Evolutionary conservation across 2,329 filamentous ascomycete species (phyloP).

Genomic region (Diaporthe humulicola): DNA sequence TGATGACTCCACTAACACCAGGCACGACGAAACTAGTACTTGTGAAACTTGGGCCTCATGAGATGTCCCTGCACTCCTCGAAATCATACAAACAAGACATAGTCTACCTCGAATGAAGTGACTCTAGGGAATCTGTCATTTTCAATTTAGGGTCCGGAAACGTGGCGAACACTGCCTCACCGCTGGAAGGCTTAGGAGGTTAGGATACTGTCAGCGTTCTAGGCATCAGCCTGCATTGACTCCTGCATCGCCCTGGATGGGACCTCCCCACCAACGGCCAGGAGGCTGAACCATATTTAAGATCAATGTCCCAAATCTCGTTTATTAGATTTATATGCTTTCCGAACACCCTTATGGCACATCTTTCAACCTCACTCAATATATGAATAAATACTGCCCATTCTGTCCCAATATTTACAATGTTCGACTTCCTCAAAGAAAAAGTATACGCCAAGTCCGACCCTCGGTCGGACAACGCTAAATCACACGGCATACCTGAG

Average conservation of each 20-base stretch:
- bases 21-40: constrained; percentile 6
- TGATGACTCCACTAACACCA: background rate
- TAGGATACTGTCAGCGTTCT: constrained; percentile 9
- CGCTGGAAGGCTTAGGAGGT: background rate
- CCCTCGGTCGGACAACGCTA: constrained; percentile 34
- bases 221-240: constrained; percentile 15
- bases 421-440: constrained; percentile 23
- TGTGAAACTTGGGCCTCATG: background rate
- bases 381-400: background rate
- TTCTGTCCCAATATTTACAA: background rate
- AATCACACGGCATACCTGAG: constrained; percentile 32
- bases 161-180: constrained; percentile 10
- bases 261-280: background rate
- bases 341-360: background rate
- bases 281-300: constrained; percentile 2
- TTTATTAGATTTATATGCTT: background rate
- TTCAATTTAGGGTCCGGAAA: background rate
- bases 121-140: background rate
- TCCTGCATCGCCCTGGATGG: background rate
- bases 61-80: background rate
- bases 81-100: background rate
- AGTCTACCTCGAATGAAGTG: too few species aligned
- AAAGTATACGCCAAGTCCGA: constrained; percentile 1
- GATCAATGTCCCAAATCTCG: background rate
- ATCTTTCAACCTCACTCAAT: background rate